These are phyloP conservation scores for Colletotrichum australisinense DNA, from an alignment of 2,329 filamentous ascomycete genomes.

Conservation along the genomic window DNA sequence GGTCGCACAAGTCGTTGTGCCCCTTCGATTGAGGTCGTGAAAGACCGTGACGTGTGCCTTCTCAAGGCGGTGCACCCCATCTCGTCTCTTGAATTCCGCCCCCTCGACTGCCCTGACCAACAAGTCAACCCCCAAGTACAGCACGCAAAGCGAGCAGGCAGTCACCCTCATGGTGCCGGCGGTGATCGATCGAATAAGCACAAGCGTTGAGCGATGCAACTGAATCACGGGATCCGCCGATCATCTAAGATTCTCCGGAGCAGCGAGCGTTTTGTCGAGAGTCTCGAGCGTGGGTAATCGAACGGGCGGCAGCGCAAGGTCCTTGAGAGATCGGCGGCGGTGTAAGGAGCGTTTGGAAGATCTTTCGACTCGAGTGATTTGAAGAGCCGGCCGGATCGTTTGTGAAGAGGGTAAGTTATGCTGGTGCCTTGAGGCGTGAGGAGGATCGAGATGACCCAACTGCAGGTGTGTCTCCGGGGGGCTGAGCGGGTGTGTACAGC, in stretches of 20 bases:
- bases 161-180: constrained; percentile 5
- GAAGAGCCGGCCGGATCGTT: neutral
- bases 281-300: too few species aligned
- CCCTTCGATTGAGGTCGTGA: constrained; percentile 27
- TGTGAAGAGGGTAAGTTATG: constrained; percentile 30
- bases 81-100: constrained; percentile 43
- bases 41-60: constrained; percentile 40
- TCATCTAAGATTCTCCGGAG: constrained; percentile 11
- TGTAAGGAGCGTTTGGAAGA: neutral
- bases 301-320: neutral
- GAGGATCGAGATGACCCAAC: constrained; percentile 28
- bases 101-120: constrained; percentile 23
- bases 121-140: constrained; percentile 3
- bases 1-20: constrained; percentile 39
- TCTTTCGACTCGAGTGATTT: neutral
- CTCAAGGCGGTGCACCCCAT: constrained; percentile 46
- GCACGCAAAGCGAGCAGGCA: constrained; percentile 20
- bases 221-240: neutral
- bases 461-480: constrained; percentile 24
- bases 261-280: neutral
- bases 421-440: constrained; percentile 18
- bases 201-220: neutral
- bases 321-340: neutral
- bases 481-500: constrained; percentile 32
- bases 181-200: neutral